Evolutionary conservation across 192 early-diverging fungal genomes (phyloP), one percentile per base, ranked within the genome.

Genomic region (Backusella liffmaniae): DNA sequence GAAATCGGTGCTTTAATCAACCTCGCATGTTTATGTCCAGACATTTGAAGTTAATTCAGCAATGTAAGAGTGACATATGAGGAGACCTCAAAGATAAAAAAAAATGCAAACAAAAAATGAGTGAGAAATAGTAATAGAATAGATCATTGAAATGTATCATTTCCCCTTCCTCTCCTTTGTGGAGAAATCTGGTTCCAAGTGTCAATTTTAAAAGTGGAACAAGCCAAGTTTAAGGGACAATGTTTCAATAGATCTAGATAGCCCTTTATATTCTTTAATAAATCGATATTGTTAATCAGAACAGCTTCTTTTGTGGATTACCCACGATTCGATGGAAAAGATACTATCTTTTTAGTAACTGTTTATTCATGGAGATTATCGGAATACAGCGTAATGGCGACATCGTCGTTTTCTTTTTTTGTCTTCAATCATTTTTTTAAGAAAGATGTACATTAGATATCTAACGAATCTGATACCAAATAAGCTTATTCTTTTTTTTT

Each of bases 1-100:
- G 56, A 62, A 49, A 62, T 62, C 56, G 56, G 56, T 62, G 56
- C 21, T 62, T 62, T 62, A 62, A 62, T 62, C 56, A 62, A 29
- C 56, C 56, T 62, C 56, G 26, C 56, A 62, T 62, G 56, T 62
- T 62, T 26, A 62, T 8, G 2, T 62, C 56, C 23, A 62, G 9
- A 10, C 7, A 62, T 62, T 62, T 12, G 23, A 26, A 62, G 56
- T 62, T 23, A 62, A 23, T 49, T 23, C 10, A 29, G 21, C 10
- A 10, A 26, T 62, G 56, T 62, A 62, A 62, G 56, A 62, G 56
- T 62, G 53, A 59, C 53, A 59, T 59, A 59, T 59, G 10, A 21
- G 3, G 21, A 49, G 18, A 49, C 15, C 5, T 23, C 9, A 12
- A 21, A 53, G 21, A 26, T 26, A 26, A 9, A 23, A 59, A 59